Percentiles rank a stretch among this genome's conserved stretches.
phyloP scores from a whole-genome alignment of 2,329 filamentous ascomycete genomes.

The Alternaria triticimaculans region DNA sequence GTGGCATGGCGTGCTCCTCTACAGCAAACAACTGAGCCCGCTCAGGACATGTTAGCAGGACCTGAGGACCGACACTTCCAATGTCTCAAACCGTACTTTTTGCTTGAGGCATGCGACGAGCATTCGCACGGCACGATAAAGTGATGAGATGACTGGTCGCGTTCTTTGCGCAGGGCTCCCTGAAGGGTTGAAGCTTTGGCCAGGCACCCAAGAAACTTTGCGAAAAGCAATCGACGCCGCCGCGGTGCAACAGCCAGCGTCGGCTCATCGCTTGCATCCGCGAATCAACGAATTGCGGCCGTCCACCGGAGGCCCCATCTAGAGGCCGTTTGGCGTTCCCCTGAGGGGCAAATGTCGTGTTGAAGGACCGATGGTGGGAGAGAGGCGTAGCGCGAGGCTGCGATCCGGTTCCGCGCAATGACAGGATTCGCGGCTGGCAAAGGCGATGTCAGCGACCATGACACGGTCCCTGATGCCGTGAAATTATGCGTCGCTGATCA shows the following conservation, averaged over 20 bases:
- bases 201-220: constrained; percentile 29
- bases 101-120: not conserved
- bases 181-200: constrained; percentile 35
- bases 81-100: not conserved
- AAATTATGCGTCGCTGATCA: constrained; percentile 23
- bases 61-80: not conserved
- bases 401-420: constrained; percentile 26
- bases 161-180: constrained; percentile 29
- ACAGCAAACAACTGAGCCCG: constrained; percentile 12
- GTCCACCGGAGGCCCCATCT: constrained; percentile 17
- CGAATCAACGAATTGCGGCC: constrained; percentile 34
- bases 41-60: constrained; percentile 1
- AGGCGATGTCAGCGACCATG: constrained; percentile 9
- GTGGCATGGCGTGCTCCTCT: constrained; percentile 6
- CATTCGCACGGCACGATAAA: constrained; percentile 13
- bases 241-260: constrained; percentile 38
- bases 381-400: constrained; percentile 10
- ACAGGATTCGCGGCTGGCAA: constrained; percentile 13
- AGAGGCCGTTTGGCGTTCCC: constrained; percentile 33
- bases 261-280: constrained; percentile 29
- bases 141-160: constrained; percentile 19
- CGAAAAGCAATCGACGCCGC: constrained; percentile 26
- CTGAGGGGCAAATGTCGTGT: constrained; percentile 31
- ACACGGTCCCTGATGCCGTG: constrained; percentile 17
- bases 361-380: constrained; percentile 24